These are phyloP conservation scores for Heimioporus sp. DNA, from an alignment of 768 basidiomycete genomes.

Conservation along the genomic window DNA sequence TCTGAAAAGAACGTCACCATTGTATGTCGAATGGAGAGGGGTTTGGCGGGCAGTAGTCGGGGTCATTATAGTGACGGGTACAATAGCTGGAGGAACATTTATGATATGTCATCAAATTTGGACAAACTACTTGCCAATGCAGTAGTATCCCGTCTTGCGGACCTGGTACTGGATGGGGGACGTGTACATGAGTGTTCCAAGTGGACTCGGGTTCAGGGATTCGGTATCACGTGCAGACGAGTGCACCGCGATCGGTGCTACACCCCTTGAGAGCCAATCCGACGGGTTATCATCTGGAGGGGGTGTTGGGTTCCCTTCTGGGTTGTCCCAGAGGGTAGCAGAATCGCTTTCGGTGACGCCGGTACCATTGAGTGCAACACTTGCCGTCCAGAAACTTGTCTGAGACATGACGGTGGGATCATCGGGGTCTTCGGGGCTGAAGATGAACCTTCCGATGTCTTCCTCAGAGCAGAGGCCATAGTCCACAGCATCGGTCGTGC, in stretches of 20 bases:
- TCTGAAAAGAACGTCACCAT: constrained; percentile 77
- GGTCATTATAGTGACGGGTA: constrained; percentile 82
- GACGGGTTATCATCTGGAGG: constrained; percentile 47
- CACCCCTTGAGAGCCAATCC: constrained; percentile 43
- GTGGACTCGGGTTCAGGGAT: constrained; percentile 47
- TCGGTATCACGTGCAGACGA: constrained; percentile 20
- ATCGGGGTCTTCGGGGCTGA: constrained; percentile 55
- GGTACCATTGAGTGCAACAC: constrained; percentile 58
- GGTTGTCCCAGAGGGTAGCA: constrained; percentile 55
- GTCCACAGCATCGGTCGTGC: constrained; percentile 77
- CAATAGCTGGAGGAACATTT: constrained; percentile 51
- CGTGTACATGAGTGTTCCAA: constrained; percentile 52
- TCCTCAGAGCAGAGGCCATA: constrained; percentile 65
- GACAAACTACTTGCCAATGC: constrained; percentile 68
- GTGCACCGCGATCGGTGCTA: constrained; percentile 8
- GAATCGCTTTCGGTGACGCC: constrained; percentile 10
- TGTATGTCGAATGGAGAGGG: constrained; percentile 72
- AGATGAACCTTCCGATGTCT: constrained; percentile 88
- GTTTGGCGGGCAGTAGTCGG: constrained; percentile 33
- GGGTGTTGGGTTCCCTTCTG: constrained; percentile 56
- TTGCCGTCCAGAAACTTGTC: constrained; percentile 87
- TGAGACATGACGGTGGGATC: constrained; percentile 56
- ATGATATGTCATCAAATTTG: neutral
- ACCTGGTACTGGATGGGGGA: constrained; percentile 83
- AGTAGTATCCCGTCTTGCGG: constrained; percentile 90